These are phyloP conservation scores for Nakaseomyces delphensis DNA, from an alignment of 1,139 yeast genomes.

Conservation along the genomic window DNA sequence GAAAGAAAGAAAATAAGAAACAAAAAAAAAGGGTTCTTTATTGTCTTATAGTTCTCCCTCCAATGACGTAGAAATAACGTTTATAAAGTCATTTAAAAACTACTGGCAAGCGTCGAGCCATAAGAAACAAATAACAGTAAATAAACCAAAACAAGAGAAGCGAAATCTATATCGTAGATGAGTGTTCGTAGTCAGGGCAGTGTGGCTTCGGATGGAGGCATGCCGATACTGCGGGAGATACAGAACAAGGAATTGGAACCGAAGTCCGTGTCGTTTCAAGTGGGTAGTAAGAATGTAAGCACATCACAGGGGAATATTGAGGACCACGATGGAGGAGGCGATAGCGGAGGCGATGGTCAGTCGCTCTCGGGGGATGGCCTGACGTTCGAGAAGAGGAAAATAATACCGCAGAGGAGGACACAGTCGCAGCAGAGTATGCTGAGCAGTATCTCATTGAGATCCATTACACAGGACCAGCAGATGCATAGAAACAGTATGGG, in stretches of 20 bases:
- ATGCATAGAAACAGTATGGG: conserved; percentile 2
- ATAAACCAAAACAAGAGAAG: too few species aligned
- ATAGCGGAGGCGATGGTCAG: conserved; percentile 5
- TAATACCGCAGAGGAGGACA: conserved; percentile 44
- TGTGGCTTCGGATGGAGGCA: background rate
- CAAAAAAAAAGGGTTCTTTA: too few species aligned
- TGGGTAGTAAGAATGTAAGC: background rate
- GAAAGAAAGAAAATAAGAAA: background rate
- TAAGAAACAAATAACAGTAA: too few species aligned
- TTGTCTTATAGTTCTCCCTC: too few species aligned
- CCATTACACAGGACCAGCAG: conserved; percentile 22
- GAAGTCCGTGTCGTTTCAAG: conserved; percentile 6
- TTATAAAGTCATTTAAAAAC: too few species aligned
- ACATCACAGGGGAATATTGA: too few species aligned
- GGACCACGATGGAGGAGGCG: background rate
- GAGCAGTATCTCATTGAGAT: conserved; percentile 50
- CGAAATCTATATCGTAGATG: too few species aligned
- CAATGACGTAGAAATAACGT: too few species aligned
- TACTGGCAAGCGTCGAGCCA: too few species aligned
- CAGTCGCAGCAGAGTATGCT: conserved; percentile 60
- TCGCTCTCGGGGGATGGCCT: conserved; percentile 8
- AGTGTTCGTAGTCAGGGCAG: conserved; percentile 1
- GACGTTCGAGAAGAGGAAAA: conserved; percentile 44
- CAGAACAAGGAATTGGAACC: background rate
- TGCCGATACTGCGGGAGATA: conserved; percentile 4